Percentiles rank a stretch among this genome's conserved stretches.
These are phyloP conservation scores for Mycena alexandri DNA, from an alignment of 768 basidiomycete genomes.

Conservation along the genomic window DNA sequence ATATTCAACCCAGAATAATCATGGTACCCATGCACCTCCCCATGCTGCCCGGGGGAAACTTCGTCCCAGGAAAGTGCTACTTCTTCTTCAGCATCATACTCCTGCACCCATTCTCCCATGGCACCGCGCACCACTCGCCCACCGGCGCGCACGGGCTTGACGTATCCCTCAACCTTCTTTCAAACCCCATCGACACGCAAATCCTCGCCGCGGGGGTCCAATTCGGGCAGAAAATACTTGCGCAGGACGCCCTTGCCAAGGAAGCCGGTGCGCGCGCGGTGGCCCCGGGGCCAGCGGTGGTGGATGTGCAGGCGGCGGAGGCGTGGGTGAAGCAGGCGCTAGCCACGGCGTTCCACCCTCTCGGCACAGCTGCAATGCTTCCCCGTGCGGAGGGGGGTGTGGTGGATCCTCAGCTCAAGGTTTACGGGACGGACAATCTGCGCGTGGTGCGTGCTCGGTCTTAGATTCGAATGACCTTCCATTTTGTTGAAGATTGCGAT, in stretches of 20 bases:
- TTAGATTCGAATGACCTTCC: not conserved
- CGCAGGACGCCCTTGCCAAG: not conserved
- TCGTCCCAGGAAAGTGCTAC: slow-evolving; percentile 2
- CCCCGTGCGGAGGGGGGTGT: slow-evolving; percentile 53
- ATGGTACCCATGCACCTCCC: slow-evolving; percentile 5
- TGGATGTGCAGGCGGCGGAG: slow-evolving; percentile 42
- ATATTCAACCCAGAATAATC: not conserved
- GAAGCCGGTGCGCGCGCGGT: slow-evolving; percentile 41
- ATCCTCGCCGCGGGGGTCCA: slow-evolving; percentile 22
- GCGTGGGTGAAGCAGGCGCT: slow-evolving; percentile 37
- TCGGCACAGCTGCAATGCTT: slow-evolving; percentile 51
- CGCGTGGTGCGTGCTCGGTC: slow-evolving; percentile 35
- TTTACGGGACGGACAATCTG: slow-evolving; percentile 45
- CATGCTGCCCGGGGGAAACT: not conserved
- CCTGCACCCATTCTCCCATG: slow-evolving; percentile 4
- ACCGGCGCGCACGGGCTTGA: not conserved
- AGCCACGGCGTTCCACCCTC: slow-evolving; percentile 29
- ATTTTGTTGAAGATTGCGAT: not conserved
- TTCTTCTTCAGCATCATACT: slow-evolving; percentile 3
- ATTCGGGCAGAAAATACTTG: slow-evolving; percentile 17
- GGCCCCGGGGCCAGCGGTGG: slow-evolving; percentile 36
- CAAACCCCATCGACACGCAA: slow-evolving; percentile 20
- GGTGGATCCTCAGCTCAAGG: slow-evolving; percentile 51
- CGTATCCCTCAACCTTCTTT: not conserved
- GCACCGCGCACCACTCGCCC: slow-evolving; percentile 11